A percentile compares a stretch with the other conserved stretches of the same genome.
These are phyloP conservation scores for Mucor mucedo DNA, from an alignment of 371 early-diverging fungal species.

Conservation along the genomic window DNA sequence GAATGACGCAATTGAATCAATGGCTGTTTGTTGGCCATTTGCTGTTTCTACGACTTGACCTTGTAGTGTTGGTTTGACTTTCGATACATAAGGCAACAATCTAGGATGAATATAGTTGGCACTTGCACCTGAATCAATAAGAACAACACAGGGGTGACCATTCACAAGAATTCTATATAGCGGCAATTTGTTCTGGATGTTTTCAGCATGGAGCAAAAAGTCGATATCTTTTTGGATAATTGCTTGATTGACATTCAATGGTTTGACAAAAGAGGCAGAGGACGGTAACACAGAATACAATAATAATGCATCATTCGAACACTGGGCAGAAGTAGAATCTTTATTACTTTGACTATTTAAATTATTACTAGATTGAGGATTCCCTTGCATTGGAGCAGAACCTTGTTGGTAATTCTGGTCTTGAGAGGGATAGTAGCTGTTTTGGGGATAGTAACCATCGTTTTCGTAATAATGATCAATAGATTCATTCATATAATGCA, in stretches of 20 bases:
- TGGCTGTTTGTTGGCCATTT: conserved; percentile 8
- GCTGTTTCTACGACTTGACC: conserved; percentile 8
- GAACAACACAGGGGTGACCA: neutral
- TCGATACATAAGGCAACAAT: neutral
- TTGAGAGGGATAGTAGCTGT: no score
- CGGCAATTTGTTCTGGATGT: neutral
- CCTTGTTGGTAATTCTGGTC: no score
- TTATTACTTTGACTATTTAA: no score
- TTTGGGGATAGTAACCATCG: no score
- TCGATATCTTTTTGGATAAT: neutral
- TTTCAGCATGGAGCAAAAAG: neutral
- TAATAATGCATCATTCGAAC: no score
- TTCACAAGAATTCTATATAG: neutral
- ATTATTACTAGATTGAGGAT: no score
- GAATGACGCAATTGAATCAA: neutral
- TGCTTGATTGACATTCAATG: neutral
- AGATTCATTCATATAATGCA: no score
- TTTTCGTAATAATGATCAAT: no score
- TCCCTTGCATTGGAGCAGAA: no score
- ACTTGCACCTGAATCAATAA: conserved; percentile 7
- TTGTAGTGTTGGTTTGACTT: neutral
- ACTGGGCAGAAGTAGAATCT: no score
- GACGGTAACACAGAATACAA: neutral
- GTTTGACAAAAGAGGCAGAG: neutral
- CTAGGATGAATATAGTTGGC: conserved; percentile 2